Evolutionary conservation across 2,329 filamentous ascomycete genomes (phyloP).

Genomic region (Gremmenia infestans): DNA sequence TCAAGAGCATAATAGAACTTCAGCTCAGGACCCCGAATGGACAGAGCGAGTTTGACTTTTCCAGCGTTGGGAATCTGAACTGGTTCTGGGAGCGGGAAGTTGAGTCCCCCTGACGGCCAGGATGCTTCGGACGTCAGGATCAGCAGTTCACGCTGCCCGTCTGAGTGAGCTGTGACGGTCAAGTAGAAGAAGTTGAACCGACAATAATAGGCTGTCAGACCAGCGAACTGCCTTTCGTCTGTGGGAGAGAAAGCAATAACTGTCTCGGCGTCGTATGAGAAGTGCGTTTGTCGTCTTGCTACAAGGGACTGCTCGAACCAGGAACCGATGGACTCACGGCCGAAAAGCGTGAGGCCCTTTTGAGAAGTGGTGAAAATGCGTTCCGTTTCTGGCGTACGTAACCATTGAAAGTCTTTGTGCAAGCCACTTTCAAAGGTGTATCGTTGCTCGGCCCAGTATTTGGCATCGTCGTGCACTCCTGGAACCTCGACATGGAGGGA

Average conservation of each 20-base stretch:
- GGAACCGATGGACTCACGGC: slow-evolving; percentile 49
- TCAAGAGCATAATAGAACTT: slow-evolving; percentile 54
- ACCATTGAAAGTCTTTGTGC: slow-evolving; percentile 52
- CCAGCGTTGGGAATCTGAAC: slow-evolving; percentile 49
- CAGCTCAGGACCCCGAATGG: slow-evolving; percentile 45
- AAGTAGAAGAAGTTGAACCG: slow-evolving; percentile 63
- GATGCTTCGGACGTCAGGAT: slow-evolving; percentile 53
- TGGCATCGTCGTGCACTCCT: slow-evolving; percentile 40
- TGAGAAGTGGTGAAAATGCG: slow-evolving; percentile 43
- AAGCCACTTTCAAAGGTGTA: slow-evolving; percentile 45
- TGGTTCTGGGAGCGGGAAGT: slow-evolving; percentile 37
- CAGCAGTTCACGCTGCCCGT: slow-evolving; percentile 53
- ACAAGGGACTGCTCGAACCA: slow-evolving; percentile 56
- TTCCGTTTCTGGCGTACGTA: slow-evolving; percentile 50
- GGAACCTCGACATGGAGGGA: slow-evolving; percentile 49
- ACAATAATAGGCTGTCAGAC: slow-evolving; percentile 57
- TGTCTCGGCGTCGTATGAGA: slow-evolving; percentile 57
- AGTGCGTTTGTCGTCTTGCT: slow-evolving; percentile 51
- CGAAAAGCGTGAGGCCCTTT: slow-evolving; percentile 42
- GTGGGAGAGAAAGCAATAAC: slow-evolving; percentile 47
- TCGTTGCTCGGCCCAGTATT: slow-evolving; percentile 45
- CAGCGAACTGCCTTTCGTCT: slow-evolving; percentile 57
- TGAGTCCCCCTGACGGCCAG: slow-evolving; percentile 47
- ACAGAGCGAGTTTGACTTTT: slow-evolving; percentile 48
- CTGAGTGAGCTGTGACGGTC: slow-evolving; percentile 50